A percentile compares a stretch with the other conserved stretches of the same genome.
Evolutionary conservation across 2,329 filamentous ascomycete genomes (phyloP).

Genomic region (Penicillium sp.): DNA sequence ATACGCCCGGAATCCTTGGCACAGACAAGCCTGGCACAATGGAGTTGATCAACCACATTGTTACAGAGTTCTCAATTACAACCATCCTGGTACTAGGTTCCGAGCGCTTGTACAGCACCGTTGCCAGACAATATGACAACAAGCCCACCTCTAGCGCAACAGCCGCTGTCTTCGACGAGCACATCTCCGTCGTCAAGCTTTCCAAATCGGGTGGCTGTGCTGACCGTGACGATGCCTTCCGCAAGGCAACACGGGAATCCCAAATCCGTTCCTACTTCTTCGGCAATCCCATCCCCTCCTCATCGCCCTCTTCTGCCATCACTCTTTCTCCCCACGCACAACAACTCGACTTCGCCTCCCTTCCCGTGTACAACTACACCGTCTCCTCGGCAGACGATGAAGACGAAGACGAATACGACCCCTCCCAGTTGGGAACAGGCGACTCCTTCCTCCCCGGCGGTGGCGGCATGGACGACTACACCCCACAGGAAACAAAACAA

Average conservation of each 20-base stretch:
- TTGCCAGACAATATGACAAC: constrained; percentile 66
- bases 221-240: constrained; percentile 69
- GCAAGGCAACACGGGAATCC: constrained; percentile 71
- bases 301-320: constrained; percentile 53
- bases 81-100: constrained; percentile 80
- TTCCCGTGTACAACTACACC: constrained; percentile 70
- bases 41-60: constrained; percentile 78
- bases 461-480: constrained; percentile 26
- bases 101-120: constrained; percentile 70
- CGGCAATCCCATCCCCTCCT: constrained; percentile 58
- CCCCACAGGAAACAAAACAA: constrained; percentile 17
- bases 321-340: constrained; percentile 86
- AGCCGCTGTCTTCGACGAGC: constrained; percentile 56
- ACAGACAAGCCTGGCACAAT: constrained; percentile 63
- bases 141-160: constrained; percentile 49
- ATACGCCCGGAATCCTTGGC: constrained; percentile 71
- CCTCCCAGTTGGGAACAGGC: constrained; percentile 32
- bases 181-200: constrained; percentile 72
- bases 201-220: constrained; percentile 85
- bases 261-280: constrained; percentile 94
- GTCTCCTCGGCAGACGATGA: constrained; percentile 57
- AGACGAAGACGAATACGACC: constrained; percentile 50
- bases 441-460: constrained; percentile 41
- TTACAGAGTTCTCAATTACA: constrained; percentile 71
- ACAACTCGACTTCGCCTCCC: constrained; percentile 71